Percentiles rank a stretch among this genome's conserved stretches.
Conservation (phyloP, 2,329 filamentous ascomycete species). For the Penicillium vulpinum region DNA sequence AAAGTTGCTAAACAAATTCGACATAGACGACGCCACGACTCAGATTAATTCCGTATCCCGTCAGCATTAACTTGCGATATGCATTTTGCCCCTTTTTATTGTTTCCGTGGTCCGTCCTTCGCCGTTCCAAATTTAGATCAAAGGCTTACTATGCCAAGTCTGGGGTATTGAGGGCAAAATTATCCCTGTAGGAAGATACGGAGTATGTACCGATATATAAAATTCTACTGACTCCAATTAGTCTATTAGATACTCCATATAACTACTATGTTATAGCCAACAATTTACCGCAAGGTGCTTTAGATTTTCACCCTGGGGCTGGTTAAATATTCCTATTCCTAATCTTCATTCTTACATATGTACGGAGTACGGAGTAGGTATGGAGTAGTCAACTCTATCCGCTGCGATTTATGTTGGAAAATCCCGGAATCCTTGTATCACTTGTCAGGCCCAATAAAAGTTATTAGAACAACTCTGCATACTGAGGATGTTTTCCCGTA, state of each 20-base stretch:
- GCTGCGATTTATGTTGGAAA: neutral
- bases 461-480: too few species aligned
- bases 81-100: neutral
- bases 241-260: neutral
- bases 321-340: neutral
- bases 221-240: too few species aligned
- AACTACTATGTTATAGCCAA: neutral
- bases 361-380: too few species aligned
- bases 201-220: too few species aligned
- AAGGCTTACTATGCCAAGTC: neutral
- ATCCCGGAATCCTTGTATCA: too few species aligned
- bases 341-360: too few species aligned
- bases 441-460: too few species aligned
- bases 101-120: slow-evolving; percentile 3
- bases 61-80: neutral
- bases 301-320: neutral
- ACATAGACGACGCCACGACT: neutral
- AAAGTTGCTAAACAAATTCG: neutral
- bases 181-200: too few species aligned
- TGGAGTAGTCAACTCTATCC: neutral
- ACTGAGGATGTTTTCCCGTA: neutral
- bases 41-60: neutral
- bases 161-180: neutral
- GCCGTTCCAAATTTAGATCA: neutral
- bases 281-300: neutral